phyloP scores from a whole-genome alignment of 441 rosid genomes.

The Eutrema salsugineum region DNA sequence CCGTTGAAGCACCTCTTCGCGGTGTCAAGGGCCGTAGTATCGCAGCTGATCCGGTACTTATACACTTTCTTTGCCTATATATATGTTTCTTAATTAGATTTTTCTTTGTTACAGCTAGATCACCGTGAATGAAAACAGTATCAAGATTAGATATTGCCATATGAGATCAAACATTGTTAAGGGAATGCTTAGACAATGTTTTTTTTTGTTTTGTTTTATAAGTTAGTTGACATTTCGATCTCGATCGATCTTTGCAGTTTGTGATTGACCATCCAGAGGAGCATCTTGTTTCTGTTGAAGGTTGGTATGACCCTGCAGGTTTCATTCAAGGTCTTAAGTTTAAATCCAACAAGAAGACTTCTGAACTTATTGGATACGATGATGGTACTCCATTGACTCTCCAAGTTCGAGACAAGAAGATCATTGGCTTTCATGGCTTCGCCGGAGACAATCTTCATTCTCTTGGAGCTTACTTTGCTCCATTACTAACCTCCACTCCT shows the following conservation, averaged over 20 bases:
- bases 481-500: not conserved
- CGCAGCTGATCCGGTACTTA: not conserved
- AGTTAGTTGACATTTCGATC: not conserved
- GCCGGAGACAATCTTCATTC: not conserved
- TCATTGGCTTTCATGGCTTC: constrained; percentile 21
- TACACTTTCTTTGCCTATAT: not conserved
- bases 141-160: not conserved
- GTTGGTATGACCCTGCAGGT: constrained; percentile 14
- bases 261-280: constrained; percentile 24
- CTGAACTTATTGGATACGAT: constrained; percentile 15
- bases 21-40: constrained; percentile 18
- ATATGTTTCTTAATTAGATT: not conserved
- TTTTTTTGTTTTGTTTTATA: not conserved
- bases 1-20: constrained; percentile 1
- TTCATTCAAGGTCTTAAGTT: constrained; percentile 17
- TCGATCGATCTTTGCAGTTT: constrained; percentile 7
- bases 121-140: not conserved
- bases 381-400: constrained; percentile 21
- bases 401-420: constrained; percentile 15
- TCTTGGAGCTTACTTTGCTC: constrained; percentile 19
- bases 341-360: constrained; percentile 24
- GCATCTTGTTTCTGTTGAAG: constrained; percentile 20
- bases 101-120: not conserved
- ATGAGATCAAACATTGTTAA: not conserved
- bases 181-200: not conserved